Percentiles rank a stretch among this genome's conserved stretches.
phyloP scores from a whole-genome alignment of 495 filamentous ascomycete species.

The Acidomyces sp. region DNA sequence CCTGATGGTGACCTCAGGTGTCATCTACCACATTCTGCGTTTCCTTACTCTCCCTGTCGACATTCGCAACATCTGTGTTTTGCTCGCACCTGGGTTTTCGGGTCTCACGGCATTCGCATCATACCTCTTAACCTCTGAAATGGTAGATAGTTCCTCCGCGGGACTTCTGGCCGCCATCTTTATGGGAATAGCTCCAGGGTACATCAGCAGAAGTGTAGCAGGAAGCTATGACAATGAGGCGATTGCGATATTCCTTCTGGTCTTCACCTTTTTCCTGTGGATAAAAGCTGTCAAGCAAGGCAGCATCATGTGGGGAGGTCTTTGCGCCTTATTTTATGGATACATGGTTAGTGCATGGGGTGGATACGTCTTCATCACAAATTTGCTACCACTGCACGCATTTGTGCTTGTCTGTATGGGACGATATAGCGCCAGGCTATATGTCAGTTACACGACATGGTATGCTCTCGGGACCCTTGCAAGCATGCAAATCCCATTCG shows the following conservation, averaged over 20 bases:
- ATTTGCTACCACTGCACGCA: slow-evolving; percentile 86
- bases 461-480: slow-evolving; percentile 92
- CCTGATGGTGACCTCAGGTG: slow-evolving; percentile 97
- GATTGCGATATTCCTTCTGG: slow-evolving; percentile 95
- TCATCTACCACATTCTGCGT: slow-evolving; percentile 88
- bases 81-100: slow-evolving; percentile 91
- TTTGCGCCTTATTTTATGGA: slow-evolving; percentile 94
- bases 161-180: slow-evolving; percentile 89
- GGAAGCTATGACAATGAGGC: slow-evolving; percentile 99
- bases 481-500: slow-evolving; percentile 99
- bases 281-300: slow-evolving; percentile 96
- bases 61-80: slow-evolving; percentile 96
- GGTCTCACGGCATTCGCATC: slow-evolving; percentile 87
- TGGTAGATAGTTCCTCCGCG: slow-evolving; percentile 81
- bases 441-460: slow-evolving; percentile 96
- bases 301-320: slow-evolving; percentile 86
- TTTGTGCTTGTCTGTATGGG: slow-evolving; percentile 97
- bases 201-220: slow-evolving; percentile 93
- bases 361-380: slow-evolving; percentile 99
- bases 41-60: slow-evolving; percentile 89
- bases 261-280: slow-evolving; percentile 98
- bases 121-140: slow-evolving; percentile 93
- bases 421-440: slow-evolving; percentile 81
- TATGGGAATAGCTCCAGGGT: slow-evolving; percentile 95
- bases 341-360: slow-evolving; percentile 99